Evolutionary conservation across 1,284 basidiomycete species (phyloP), one percentile per base, ranked within the genome.

Genomic region (Boletus semigastroideus): DNA sequence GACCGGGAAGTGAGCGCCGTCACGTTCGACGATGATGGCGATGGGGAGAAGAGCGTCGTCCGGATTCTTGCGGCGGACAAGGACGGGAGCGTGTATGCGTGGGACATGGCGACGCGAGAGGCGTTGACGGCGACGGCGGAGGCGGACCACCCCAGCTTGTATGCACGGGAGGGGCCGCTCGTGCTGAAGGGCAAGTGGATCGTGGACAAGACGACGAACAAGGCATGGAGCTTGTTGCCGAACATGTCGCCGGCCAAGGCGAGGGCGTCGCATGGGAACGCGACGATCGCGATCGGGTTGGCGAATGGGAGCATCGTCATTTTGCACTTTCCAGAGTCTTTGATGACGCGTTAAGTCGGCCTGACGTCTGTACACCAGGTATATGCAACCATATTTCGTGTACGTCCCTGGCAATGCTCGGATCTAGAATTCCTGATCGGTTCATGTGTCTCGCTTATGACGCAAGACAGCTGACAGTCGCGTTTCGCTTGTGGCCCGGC

Each of bases 241-340:
- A 70, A 67, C 11, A 66, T 66, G 68, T 60, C 65, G 10, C 63
- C 61, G 0, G 53, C 64, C 31, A 69, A 36, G 22, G 61, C 52
- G 27, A 51, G 59, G 37, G 55, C 61, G 22, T 69, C 68, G 10
- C 34, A 49, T 6, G 55, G 54, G 19, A 49, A 60, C 25, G 58
- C 31, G 12, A 60, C 31, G 12, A 55, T 70, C 37, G 68, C 55
- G 22, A 62, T 66, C 30, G 65, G 65, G 14, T 42, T 69, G 38
- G 67, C 57, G 8, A 70, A 66, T n/a, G 65, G 65, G 46, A 56
- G 66, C n/a, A 59, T 66, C n/a, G 55, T 66, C 12, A 57, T 66
- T 20, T 0, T 66, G 45, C 53, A 39, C 3, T 69, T 66, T 54
- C 65, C 62, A 37, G 30, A 14, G 19, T 4, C 47, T 52, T 31